Evolutionary conservation across 2,329 filamentous ascomycete genomes (phyloP).

Genomic region (Epichloe brachyelytri): DNA sequence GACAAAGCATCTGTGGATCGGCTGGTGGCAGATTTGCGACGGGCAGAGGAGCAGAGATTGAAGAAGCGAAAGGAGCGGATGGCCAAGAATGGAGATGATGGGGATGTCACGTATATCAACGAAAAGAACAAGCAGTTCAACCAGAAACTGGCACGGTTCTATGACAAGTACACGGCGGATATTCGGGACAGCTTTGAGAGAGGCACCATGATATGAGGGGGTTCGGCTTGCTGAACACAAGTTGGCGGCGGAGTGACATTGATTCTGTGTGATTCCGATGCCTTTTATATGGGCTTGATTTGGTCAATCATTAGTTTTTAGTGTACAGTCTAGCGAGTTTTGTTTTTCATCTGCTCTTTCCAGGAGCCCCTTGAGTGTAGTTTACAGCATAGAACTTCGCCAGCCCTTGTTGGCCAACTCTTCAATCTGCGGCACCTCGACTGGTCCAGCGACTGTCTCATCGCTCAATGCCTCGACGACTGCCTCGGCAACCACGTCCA

Average conservation of each 20-base stretch:
- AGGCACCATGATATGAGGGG: conserved; percentile 72
- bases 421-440: conserved; percentile 73
- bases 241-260: no score
- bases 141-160: conserved; percentile 89
- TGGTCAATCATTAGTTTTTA: conserved; percentile 9
- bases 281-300: neutral
- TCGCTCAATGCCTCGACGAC: conserved; percentile 79
- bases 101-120: conserved; percentile 97
- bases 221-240: neutral
- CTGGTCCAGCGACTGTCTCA: conserved; percentile 55
- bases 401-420: conserved; percentile 68
- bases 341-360: conserved; percentile 1
- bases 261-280: neutral
- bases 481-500: conserved; percentile 75
- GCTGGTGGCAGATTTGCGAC: conserved; percentile 71
- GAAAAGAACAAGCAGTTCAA: conserved; percentile 99
- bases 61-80: conserved; percentile 78
- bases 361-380: neutral
- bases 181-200: conserved; percentile 96
- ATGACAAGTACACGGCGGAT: conserved; percentile 96
- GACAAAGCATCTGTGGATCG: conserved; percentile 78
- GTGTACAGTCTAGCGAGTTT: conserved; percentile 21
- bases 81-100: conserved; percentile 67
- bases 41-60: conserved; percentile 74
- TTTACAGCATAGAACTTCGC: conserved; percentile 79